Percentiles rank a stretch among this genome's conserved stretches.
phyloP scores from a whole-genome alignment of 768 basidiomycete species.

The Sarcodon aspratus region DNA sequence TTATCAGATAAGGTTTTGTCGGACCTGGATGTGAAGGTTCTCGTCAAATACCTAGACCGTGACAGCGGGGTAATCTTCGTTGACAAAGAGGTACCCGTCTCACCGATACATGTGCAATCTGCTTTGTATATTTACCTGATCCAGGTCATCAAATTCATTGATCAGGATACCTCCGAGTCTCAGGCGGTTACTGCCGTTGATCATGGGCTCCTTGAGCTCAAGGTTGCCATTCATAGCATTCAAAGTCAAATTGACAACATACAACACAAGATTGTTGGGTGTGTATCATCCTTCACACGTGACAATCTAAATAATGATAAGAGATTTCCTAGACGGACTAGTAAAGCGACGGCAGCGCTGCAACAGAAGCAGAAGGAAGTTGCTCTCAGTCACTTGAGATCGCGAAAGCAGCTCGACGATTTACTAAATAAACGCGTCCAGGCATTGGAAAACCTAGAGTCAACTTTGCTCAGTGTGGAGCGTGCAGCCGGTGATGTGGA shows the following conservation, averaged over 20 bases:
- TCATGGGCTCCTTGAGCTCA: not conserved
- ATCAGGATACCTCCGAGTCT: not conserved
- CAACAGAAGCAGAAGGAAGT: constrained; percentile 58
- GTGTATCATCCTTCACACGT: not conserved
- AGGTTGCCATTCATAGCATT: not conserved
- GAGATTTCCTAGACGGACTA: constrained; percentile 39
- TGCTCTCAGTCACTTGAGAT: constrained; percentile 69
- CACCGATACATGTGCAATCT: not conserved
- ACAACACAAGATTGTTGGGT: not conserved
- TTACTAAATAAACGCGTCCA: constrained; percentile 63
- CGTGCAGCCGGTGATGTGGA: not conserved
- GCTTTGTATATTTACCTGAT: not conserved
- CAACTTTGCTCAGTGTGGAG: constrained; percentile 26
- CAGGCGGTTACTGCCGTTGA: not conserved
- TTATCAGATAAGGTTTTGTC: constrained; percentile 36
- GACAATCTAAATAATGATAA: constrained; percentile 49
- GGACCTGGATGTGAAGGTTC: constrained; percentile 51
- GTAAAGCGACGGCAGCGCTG: constrained; percentile 54
- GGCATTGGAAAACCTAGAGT: constrained; percentile 63
- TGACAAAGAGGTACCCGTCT: not conserved
- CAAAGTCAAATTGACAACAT: not conserved
- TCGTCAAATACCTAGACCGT: constrained; percentile 71
- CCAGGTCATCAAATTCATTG: not conserved
- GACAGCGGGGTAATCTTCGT: constrained; percentile 37
- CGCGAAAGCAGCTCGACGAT: constrained; percentile 73